Percentiles rank a stretch among this genome's conserved stretches.
phyloP scores from a whole-genome alignment of 495 filamentous ascomycete species.

The Glarea lozoyensis region DNA sequence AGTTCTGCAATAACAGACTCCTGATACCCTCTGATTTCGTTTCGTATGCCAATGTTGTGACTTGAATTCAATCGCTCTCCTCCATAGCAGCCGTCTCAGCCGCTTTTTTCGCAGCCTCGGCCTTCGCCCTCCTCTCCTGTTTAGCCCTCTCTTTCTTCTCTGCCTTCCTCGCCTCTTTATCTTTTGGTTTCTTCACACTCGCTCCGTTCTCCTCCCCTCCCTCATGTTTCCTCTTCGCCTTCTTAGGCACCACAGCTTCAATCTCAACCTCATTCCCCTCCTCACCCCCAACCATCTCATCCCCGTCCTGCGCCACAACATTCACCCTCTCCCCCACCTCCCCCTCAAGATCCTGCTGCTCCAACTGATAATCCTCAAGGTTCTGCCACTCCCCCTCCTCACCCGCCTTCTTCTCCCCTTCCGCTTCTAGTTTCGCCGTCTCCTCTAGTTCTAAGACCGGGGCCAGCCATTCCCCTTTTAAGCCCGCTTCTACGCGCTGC shows the following conservation, averaged over 20 bases:
- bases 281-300: conserved; percentile 8
- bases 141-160: conserved; percentile 27
- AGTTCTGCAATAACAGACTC: neutral
- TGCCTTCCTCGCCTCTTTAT: conserved; percentile 29
- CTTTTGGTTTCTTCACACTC: conserved; percentile 13
- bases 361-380: conserved; percentile 37
- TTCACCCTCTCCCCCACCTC: conserved; percentile 24
- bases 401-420: conserved; percentile 1
- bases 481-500: conserved; percentile 54
- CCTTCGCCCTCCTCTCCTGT: conserved; percentile 12
- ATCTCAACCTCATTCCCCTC: conserved; percentile 21
- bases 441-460: conserved; percentile 10
- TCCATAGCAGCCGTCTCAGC: neutral
- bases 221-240: conserved; percentile 13
- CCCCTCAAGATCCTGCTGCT: conserved; percentile 33
- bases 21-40: too few species aligned
- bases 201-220: conserved; percentile 1
- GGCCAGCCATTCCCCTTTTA: conserved; percentile 21
- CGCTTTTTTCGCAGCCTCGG: conserved; percentile 1
- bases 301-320: conserved; percentile 17
- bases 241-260: conserved; percentile 22
- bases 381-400: conserved; percentile 40
- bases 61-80: neutral
- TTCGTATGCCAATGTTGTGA: too few species aligned
- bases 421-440: conserved; percentile 12